These are phyloP conservation scores for Scleroderma citrinum DNA, from an alignment of 768 basidiomycete species.

Conservation along the genomic window DNA sequence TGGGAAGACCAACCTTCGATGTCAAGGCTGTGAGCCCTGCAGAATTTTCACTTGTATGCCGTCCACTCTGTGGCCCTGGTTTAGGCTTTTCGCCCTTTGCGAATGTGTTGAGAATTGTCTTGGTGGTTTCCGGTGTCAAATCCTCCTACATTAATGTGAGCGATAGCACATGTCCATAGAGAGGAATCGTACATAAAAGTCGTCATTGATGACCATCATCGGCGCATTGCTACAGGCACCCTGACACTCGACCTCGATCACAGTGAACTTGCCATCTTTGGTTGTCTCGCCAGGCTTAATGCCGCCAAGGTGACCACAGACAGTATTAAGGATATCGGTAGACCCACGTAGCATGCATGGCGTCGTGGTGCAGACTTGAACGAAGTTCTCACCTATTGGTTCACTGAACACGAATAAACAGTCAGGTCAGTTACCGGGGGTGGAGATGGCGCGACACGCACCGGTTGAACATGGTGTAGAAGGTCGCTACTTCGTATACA, in stretches of 20 bases:
- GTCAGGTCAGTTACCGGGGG: not conserved
- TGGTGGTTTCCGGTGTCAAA: conserved; percentile 69
- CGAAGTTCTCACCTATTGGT: conserved; percentile 89
- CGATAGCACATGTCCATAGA: not conserved
- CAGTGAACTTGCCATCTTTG: conserved; percentile 91
- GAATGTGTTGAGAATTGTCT: conserved; percentile 75
- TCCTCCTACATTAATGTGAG: conserved; percentile 57
- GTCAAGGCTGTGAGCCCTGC: conserved; percentile 80
- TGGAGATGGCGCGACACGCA: conserved; percentile 30
- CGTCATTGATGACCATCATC: conserved; percentile 94
- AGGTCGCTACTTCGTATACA: conserved; percentile 98
- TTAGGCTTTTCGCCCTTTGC: conserved; percentile 80
- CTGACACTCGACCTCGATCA: conserved; percentile 97
- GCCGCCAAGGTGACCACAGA: conserved; percentile 75
- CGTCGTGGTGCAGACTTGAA: conserved; percentile 98
- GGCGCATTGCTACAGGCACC: conserved; percentile 98
- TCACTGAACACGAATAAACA: conserved; percentile 48
- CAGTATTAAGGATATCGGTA: conserved; percentile 82
- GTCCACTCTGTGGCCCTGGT: conserved; percentile 87
- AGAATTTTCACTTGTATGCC: conserved; percentile 88
- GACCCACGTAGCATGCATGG: conserved; percentile 96
- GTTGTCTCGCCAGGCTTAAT: conserved; percentile 91
- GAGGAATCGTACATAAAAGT: conserved; percentile 77
- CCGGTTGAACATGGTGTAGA: conserved; percentile 99
- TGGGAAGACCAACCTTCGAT: conserved; percentile 48